Evolutionary conservation across 2,329 filamentous ascomycete genomes (phyloP), one percentile per base, ranked within the genome.

Genomic region (Tricladium varicosporioides): DNA sequence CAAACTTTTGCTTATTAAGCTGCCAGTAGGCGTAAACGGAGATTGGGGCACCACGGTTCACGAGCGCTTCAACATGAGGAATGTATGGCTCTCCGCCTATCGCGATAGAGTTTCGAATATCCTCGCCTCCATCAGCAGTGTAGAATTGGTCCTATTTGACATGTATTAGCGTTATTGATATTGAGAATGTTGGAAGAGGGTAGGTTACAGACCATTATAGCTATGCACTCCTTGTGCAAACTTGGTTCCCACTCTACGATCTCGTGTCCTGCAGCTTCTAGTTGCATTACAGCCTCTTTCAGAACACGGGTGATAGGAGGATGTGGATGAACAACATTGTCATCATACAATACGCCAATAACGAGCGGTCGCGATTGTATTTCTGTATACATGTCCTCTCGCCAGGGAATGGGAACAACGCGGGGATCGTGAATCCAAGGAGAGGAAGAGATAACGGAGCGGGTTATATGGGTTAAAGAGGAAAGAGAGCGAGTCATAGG

Each of bases 401-500:
- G 75, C 84, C 84, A 85, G 80, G 78, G 66, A 87, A 84, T 1
- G 74, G 60, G 0, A 75, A 67, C 82, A 82, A 86, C 0, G 83
- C 83, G 43, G 86, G 82, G 0, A 80, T 85, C 22, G 7, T 27
- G 22, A 27, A 27, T 3, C 22, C 22, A 27, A 27, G 22, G 22
- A 27, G 22, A 27, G 22, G 22, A 27, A 4, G 22, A 27, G 22
- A 27, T 27, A 7, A 27, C 22, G 22, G 22, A 27, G 7, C 22
- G 22, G 22, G 22, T 27, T 3, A 27, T 27, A 27, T 27, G 22
- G 22, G 7, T 27, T 7, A 27, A 7, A 27, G 22, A 27, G 3
- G 22, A 27, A 27, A 27, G 22, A 27, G 22, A 27, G 22, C 22
- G 22, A 27, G 22, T 27, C 22, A 27, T 27, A 7, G 22, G 22